Conservation (phyloP, 805 yeast species). For the Metschnikowia lochheadii region DNA sequence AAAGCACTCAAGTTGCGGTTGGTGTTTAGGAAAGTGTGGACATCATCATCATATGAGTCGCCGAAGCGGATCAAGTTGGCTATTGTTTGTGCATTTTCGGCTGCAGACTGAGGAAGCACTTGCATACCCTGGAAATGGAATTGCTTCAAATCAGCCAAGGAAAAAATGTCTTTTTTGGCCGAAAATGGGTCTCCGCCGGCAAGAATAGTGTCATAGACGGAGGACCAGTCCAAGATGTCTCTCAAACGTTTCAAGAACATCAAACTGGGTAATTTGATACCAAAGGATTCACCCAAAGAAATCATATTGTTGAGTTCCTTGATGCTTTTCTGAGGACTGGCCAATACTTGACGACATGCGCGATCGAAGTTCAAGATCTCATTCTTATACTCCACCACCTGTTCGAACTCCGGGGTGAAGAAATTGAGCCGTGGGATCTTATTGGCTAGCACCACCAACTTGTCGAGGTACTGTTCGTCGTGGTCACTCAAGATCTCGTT, state of each 20-base stretch:
- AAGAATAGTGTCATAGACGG: conserved; percentile 27
- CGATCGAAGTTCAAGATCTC: conserved; percentile 52
- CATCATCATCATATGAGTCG: conserved; percentile 19
- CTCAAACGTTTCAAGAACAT: conserved; percentile 34
- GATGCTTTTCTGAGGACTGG: conserved; percentile 28
- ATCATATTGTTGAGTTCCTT: conserved; percentile 52
- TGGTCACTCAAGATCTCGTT: conserved; percentile 22
- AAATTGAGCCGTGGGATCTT: conserved; percentile 49
- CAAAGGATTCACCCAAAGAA: conserved; percentile 56
- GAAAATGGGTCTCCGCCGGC: conserved; percentile 39
- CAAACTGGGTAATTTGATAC: conserved; percentile 49
- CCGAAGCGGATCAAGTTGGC: conserved; percentile 25
- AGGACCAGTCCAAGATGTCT: conserved; percentile 33
- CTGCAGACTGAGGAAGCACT: conserved; percentile 27
- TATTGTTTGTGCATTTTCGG: conserved; percentile 28
- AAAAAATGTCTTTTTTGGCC: conserved; percentile 33
- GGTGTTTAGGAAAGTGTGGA: conserved; percentile 16
- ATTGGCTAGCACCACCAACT: conserved; percentile 20
- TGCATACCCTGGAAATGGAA: conserved; percentile 28
- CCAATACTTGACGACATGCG: conserved; percentile 38
- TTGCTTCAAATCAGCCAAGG: conserved; percentile 25
- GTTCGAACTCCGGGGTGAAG: conserved; percentile 55
- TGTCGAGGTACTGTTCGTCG: conserved; percentile 14
- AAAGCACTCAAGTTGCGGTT: conserved; percentile 17
- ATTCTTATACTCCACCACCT: conserved; percentile 47